phyloP scores from a whole-genome alignment of 2,329 filamentous ascomycete species.

The Alternaria ethzedia region DNA sequence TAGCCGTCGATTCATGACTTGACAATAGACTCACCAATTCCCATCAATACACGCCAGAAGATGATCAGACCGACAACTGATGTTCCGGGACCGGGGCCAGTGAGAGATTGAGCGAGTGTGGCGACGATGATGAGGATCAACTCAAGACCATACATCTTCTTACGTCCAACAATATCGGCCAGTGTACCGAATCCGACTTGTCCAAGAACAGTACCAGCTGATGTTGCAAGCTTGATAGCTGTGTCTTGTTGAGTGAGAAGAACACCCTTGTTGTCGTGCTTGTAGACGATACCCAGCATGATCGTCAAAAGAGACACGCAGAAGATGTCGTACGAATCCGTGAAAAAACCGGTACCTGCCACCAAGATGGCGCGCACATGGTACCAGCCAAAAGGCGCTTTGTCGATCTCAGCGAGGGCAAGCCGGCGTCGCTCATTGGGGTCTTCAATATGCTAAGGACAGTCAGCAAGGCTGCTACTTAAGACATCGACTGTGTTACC shows the following conservation, averaged over 20 bases:
- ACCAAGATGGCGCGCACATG: slow-evolving; percentile 80
- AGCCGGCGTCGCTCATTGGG: slow-evolving; percentile 79
- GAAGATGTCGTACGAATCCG: slow-evolving; percentile 76
- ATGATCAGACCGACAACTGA: slow-evolving; percentile 48
- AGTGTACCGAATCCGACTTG: slow-evolving; percentile 71
- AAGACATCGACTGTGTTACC: neutral
- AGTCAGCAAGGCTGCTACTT: neutral
- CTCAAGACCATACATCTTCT: slow-evolving; percentile 77
- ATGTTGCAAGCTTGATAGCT: slow-evolving; percentile 85
- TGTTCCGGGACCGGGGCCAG: slow-evolving; percentile 42
- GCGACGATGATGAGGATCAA: slow-evolving; percentile 50
- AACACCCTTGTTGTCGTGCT: slow-evolving; percentile 56
- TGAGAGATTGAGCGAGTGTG: slow-evolving; percentile 47
- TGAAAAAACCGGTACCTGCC: slow-evolving; percentile 85
- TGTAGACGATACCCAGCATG: slow-evolving; percentile 84
- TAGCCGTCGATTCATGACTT: slow-evolving; percentile 48
- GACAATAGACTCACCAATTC: slow-evolving; percentile 36
- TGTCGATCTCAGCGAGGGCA: slow-evolving; percentile 81
- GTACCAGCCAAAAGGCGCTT: slow-evolving; percentile 81
- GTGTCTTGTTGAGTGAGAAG: slow-evolving; percentile 74
- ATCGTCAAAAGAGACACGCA: slow-evolving; percentile 53
- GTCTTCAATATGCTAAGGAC: slow-evolving; percentile 60
- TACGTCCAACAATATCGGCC: slow-evolving; percentile 78
- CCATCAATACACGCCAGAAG: slow-evolving; percentile 53
- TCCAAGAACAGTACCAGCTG: slow-evolving; percentile 81